Percentiles rank a stretch among this genome's conserved stretches.
Evolutionary conservation across 2,329 filamentous ascomycete genomes (phyloP).

Genomic region (Cytospora piceicola): DNA sequence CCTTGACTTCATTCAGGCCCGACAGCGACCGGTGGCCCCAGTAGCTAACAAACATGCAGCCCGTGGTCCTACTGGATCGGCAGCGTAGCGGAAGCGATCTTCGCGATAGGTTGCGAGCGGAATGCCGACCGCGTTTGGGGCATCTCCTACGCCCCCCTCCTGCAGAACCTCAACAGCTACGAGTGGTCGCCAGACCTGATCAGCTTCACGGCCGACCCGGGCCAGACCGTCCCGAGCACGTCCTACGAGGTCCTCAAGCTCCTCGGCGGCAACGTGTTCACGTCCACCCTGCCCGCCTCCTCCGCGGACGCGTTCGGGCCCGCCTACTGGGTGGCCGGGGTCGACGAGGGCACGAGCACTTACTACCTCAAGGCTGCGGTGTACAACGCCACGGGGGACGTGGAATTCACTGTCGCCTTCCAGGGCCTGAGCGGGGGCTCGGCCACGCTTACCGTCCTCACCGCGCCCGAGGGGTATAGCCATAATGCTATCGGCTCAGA

Average conservation of each 20-base stretch:
- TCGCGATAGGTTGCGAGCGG: constrained; percentile 56
- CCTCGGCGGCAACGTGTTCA: constrained; percentile 23
- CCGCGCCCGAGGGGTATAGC: constrained; percentile 49
- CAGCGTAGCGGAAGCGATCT: constrained; percentile 61
- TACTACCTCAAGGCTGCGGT: constrained; percentile 29
- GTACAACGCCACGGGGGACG: constrained; percentile 51
- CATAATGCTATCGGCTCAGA: constrained; percentile 52
- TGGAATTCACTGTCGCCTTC: constrained; percentile 52
- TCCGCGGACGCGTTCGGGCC: constrained; percentile 24
- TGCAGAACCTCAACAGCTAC: constrained; percentile 51
- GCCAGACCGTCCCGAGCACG: constrained; percentile 28
- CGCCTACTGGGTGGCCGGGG: constrained; percentile 32
- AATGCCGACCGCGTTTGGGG: constrained; percentile 39
- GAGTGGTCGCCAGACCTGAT: constrained; percentile 49
- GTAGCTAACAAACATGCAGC: constrained; percentile 15
- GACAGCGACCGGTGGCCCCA: background rate
- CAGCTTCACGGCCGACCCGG: constrained; percentile 25
- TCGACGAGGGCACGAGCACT: constrained; percentile 29
- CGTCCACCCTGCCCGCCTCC: constrained; percentile 24
- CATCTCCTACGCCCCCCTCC: constrained; percentile 21
- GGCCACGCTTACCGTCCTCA: constrained; percentile 51
- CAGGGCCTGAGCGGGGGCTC: constrained; percentile 46
- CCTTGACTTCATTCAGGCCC: background rate
- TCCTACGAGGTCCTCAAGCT: constrained; percentile 29
- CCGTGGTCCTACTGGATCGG: constrained; percentile 59